Conservation (phyloP, 257 asterid species). For the Nemophila menziesii region DNA sequence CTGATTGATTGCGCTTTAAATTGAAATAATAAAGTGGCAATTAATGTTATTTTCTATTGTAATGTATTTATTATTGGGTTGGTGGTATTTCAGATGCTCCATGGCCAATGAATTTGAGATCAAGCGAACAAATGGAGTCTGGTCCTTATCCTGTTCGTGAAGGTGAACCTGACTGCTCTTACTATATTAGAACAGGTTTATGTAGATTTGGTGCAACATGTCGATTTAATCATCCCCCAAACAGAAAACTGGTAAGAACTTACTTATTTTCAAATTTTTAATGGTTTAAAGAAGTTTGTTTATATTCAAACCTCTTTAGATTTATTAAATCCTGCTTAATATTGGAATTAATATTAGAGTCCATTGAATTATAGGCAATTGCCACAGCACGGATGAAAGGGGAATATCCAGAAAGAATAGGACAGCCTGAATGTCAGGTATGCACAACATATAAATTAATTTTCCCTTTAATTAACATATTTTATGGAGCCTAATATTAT, state of each 20-base stretch:
- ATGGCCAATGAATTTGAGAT: slow-evolving; percentile 63
- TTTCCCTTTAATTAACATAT: neutral
- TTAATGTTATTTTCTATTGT: neutral
- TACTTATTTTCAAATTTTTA: slow-evolving; percentile 1
- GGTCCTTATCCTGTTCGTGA: slow-evolving; percentile 77
- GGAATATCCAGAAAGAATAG: slow-evolving; percentile 88
- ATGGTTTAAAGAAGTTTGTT: neutral
- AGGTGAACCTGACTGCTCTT: slow-evolving; percentile 80
- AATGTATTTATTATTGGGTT: slow-evolving; percentile 3
- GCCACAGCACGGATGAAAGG: slow-evolving; percentile 87
- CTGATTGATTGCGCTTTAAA: neutral
- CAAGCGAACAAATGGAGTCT: slow-evolving; percentile 63
- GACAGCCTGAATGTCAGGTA: slow-evolving; percentile 94
- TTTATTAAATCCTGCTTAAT: neutral
- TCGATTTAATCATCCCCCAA: slow-evolving; percentile 83
- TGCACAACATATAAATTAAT: neutral
- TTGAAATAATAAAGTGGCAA: neutral
- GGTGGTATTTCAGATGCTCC: slow-evolving; percentile 37
- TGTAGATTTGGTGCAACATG: slow-evolving; percentile 87
- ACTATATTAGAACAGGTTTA: slow-evolving; percentile 84
- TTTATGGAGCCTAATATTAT: slow-evolving; percentile 2
- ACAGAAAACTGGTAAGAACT: slow-evolving; percentile 57
- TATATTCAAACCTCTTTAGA: neutral
- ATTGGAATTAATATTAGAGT: slow-evolving; percentile 6
- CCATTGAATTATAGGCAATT: slow-evolving; percentile 46